Base-by-base conservation (phyloP, 352 stramenopile species). In the Peronospora belbahrii region DNA sequence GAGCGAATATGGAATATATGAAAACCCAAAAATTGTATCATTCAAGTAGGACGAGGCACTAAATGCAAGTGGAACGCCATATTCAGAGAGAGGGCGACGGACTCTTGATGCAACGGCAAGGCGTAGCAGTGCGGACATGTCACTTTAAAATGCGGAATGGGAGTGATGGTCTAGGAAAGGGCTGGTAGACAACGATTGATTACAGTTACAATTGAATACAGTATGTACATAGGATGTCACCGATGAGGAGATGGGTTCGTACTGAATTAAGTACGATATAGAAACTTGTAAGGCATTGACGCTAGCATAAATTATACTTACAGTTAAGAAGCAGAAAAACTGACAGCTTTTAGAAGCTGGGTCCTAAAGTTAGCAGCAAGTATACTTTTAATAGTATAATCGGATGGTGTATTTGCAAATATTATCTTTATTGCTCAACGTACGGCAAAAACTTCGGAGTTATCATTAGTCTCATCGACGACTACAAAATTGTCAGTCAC, bases 51-150 rank as follows among this genome's bases (percentile, higher is more conserved):
- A 47, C 3, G 23, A 28, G 40, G 32, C 31, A 2, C 42, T 19
- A 13, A 42, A 37, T 4, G 45, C 33, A 6, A 53, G 20, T 19
- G 43, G 41, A 1, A 42, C 42, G 6, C 48, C 37, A n/a, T 25
- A 22, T 10, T 37, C 22, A 19, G 47, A 10, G 0, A 47, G 32
- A 15, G 37, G 42, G 33, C 48, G 40, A 17, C 55, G 60, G 11
- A 51, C 15, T 9, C 39, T 47, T 18, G 56, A 36, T 2, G 35
- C 46, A 23, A 46, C 48, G 19, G 42, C 58, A 42, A 68, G 60
- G 32, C 59, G 63, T n/a, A 69, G 44, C 25, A 73, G 24, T 35
- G 38, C 40, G 11, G 60, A 66, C 48, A 65, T 67, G 38, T 11
- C 10, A 31, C 13, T 49, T 25, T 9, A 14, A 14, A 57, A 34